These are phyloP conservation scores for Ceratocystis eucalypticola DNA, from an alignment of 2,329 filamentous ascomycete species.

Conservation along the genomic window DNA sequence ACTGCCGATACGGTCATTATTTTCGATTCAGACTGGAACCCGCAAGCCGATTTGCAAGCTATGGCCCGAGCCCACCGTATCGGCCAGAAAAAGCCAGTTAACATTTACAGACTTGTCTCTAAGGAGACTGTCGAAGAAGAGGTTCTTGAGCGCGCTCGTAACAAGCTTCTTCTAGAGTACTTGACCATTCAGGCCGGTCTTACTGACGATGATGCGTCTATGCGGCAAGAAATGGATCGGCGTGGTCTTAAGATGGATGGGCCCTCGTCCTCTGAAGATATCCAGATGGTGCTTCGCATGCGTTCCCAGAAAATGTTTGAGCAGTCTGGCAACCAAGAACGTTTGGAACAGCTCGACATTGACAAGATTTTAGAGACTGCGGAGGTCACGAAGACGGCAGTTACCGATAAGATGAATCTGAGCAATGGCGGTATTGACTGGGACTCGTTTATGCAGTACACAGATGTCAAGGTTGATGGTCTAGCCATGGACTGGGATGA, in stretches of 20 bases:
- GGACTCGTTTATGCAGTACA: conserved; percentile 95
- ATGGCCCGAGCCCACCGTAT: conserved; percentile 98
- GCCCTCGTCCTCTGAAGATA: conserved; percentile 83
- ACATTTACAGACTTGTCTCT: conserved; percentile 88
- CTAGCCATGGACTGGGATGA: conserved; percentile 83
- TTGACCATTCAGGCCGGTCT: conserved; percentile 95
- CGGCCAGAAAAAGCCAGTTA: conserved; percentile 89
- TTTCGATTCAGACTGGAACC: conserved; percentile 98
- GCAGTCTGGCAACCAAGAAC: conserved; percentile 90
- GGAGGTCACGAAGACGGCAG: conserved; percentile 91
- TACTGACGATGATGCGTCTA: conserved; percentile 82
- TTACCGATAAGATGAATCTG: conserved; percentile 79
- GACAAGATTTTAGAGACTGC: conserved; percentile 94
- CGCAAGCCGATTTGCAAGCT: conserved; percentile 91
- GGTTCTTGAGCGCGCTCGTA: conserved; percentile 85
- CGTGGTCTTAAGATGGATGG: conserved; percentile 62
- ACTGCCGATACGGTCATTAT: conserved; percentile 96
- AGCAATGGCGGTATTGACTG: conserved; percentile 74
- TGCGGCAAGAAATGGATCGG: conserved; percentile 62
- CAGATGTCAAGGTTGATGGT: conserved; percentile 87
- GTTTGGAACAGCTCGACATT: conserved; percentile 92
- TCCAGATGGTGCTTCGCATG: conserved; percentile 90
- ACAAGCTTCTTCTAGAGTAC: conserved; percentile 95
- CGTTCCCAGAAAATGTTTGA: conserved; percentile 99
- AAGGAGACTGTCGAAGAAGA: conserved; percentile 99